A percentile compares a stretch with the other conserved stretches of the same genome.
phyloP scores from a whole-genome alignment of 2,329 filamentous ascomycete genomes.

The Trichoderma semiorbis region DNA sequence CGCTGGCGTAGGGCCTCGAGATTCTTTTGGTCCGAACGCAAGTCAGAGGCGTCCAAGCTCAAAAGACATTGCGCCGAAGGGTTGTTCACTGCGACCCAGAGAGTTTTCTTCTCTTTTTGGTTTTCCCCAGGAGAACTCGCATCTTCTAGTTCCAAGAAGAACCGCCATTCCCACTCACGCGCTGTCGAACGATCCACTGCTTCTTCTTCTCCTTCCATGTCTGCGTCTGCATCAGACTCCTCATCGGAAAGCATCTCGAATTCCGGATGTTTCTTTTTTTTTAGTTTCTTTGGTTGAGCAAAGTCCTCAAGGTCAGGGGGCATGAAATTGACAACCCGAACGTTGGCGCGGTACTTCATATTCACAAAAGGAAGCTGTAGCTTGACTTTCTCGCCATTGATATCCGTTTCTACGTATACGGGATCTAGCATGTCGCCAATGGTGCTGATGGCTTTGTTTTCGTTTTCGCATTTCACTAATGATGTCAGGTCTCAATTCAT shows the following conservation, averaged over 20 bases:
- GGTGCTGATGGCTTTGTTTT: constrained; percentile 32
- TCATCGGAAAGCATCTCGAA: constrained; percentile 49
- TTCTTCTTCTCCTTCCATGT: neutral
- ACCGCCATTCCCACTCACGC: constrained; percentile 74
- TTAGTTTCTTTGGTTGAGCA: constrained; percentile 43
- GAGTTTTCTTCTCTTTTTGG: constrained; percentile 39
- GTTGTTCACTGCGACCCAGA: constrained; percentile 69
- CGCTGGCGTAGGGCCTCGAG: constrained; percentile 61
- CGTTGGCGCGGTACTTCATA: constrained; percentile 62
- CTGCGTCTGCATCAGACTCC: constrained; percentile 23
- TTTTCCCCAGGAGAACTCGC: constrained; percentile 36
- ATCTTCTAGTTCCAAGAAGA: constrained; percentile 75
- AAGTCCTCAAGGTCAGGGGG: constrained; percentile 72
- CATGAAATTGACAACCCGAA: constrained; percentile 79
- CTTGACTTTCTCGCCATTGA: constrained; percentile 36
- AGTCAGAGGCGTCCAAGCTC: constrained; percentile 47
- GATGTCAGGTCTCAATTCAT: too few species aligned
- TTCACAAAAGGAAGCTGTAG: constrained; percentile 69
- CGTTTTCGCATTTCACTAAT: constrained; percentile 46
- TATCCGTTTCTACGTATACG: constrained; percentile 39
- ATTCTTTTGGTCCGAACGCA: constrained; percentile 49
- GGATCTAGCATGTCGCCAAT: constrained; percentile 42
- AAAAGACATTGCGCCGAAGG: constrained; percentile 47
- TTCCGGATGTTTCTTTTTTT: constrained; percentile 39
- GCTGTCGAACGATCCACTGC: neutral